phyloP scores from a whole-genome alignment of 768 basidiomycete genomes.

The Exsudoporus frostii region DNA sequence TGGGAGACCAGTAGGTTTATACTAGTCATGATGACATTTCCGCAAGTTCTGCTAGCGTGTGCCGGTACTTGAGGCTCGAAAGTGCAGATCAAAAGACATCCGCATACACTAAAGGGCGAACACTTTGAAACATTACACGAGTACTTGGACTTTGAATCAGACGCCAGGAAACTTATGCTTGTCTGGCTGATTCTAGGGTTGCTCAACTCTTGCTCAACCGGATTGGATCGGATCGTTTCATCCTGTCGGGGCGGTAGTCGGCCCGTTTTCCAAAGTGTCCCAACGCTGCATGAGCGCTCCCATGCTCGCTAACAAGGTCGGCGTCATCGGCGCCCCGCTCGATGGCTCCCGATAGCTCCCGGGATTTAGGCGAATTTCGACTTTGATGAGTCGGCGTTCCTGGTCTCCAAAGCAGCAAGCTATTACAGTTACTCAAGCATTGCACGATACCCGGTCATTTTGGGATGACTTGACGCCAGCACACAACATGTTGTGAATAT shows the following conservation, averaged over 20 bases:
- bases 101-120: background rate
- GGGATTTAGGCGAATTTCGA: background rate
- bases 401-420: background rate
- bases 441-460: background rate
- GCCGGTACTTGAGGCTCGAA: background rate
- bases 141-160: background rate
- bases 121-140: background rate
- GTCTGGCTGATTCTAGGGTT: background rate
- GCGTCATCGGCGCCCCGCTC: background rate
- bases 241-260: background rate
- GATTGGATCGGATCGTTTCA: background rate
- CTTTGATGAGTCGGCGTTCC: background rate
- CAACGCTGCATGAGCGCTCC: background rate
- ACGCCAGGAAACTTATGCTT: background rate
- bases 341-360: background rate
- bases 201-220: background rate
- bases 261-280: background rate
- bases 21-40: background rate
- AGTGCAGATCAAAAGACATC: background rate
- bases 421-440: too few species aligned
- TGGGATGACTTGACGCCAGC: too few species aligned
- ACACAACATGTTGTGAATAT: background rate
- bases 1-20: background rate
- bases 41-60: background rate
- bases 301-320: background rate